Evolutionary conservation across 176 grass and related monocot species (phyloP), one percentile per base, ranked within the genome.

Genomic region (Thinopyrum elongatum): DNA sequence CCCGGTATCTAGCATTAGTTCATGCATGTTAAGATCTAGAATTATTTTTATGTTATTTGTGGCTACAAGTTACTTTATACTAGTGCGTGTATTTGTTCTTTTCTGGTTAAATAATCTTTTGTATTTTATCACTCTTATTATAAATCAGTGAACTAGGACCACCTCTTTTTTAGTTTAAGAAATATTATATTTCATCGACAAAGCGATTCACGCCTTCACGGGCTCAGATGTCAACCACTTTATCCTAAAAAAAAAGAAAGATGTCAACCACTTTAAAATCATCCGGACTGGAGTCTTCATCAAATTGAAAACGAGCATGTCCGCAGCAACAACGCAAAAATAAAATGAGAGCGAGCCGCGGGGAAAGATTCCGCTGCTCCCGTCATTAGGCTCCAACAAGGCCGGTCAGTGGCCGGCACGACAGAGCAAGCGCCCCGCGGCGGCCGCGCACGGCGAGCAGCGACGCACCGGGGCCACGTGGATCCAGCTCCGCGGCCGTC

Each of bases 301-400:
- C 3, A 75, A 75, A 29, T 75, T 75, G 72, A 28, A 46, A 75
- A 75, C 72, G 72, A 75, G 3, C 16, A 28, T 8, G 41, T 19
- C 55, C 55, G 19, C 55, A 3, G 21, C 55, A 58, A 58, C 55
- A 22, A 58, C 21, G 3, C 19, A 57, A 57, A 57, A 57, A 19
- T 22, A 57, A 21, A 57, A 22, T 61, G 36, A 22, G 15, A 57
- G 53, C 61, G 42, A 51, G n/a, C 49, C 6, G 16, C 16, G 6
- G 49, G 5, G 49, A 7, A 53, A 53, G 64, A 78, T 84, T 89
- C 79, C 72, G 41, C 59, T 31, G 60, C 44, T 55, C 12, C 42
- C n/a, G 22, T 46, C 79, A 80, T 55, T 53, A 10, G 64, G 80
- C 36, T 72, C 59, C 42, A 28, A 39, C 38, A 26, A 25, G 57